Base-by-base conservation (phyloP, 805 yeast genomes). In the Spathaspora sp. region DNA sequence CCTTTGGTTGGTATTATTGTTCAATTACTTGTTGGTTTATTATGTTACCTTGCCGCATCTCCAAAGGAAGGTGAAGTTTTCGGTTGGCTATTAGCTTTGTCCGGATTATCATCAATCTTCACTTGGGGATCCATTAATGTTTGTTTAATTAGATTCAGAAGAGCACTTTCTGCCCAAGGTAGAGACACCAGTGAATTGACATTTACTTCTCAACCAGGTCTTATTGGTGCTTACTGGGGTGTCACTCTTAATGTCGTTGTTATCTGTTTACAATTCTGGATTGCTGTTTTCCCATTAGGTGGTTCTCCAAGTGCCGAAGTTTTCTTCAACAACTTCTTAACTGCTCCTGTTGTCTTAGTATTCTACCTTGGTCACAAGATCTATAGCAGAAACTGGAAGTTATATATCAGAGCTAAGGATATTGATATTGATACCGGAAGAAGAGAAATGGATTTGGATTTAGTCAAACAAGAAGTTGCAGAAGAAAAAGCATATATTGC, bases 51-150 rank as follows among this genome's bases (percentile, higher is more conserved):
- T 57, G 86, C 88, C 28, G 85, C 82, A 14, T 77, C 83, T 44
- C 46, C 65, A 64, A 70, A 79, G 51, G 75, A 80, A 61, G 79
- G 70, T 51, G 79, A 71, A 12, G 85, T 82, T 9, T 85, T 85
- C 69, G 66, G 78, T 58, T 85, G 90, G 90, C 61, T 85, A 56
- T 64, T 82, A 56, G 85, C 89, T 1, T 60, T 85, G 35, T 80
- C 86, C 11, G 87, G 87, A 42, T 67, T 85, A 50, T 79, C 86
- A 10, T 74, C 86, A 1, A 64, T 85, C 49, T 81, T 83, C 65
- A 81, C 85, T 10, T 85, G 89, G 89, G 79, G 76, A 42, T 75
- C 81, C 53, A 81, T 84, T 52, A 78, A 83, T 63, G 55, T 82
- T 19, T 73, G 83, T 57, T 88, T 83, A 63, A 71, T 84, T 48